Evolutionary conservation across 2,329 filamentous ascomycete genomes (phyloP).

Genomic region (Exophiala spinifera): DNA sequence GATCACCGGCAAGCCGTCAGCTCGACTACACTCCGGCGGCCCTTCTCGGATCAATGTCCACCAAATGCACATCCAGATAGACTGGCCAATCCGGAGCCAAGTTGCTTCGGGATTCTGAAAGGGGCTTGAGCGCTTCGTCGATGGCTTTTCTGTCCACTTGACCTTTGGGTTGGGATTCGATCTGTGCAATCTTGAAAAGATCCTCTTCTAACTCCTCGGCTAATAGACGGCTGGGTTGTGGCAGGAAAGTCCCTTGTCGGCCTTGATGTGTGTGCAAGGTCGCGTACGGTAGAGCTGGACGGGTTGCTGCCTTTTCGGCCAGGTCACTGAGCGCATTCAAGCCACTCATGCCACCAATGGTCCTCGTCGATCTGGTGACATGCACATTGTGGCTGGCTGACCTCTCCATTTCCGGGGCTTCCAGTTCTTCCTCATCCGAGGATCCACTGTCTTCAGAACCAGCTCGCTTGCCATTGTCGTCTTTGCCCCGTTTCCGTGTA

Average conservation of each 20-base stretch:
- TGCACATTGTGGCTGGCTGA: slow-evolving; percentile 56
- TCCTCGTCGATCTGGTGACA: slow-evolving; percentile 54
- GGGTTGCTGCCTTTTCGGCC: slow-evolving; percentile 48
- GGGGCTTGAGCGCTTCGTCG: slow-evolving; percentile 33
- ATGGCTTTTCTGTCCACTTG: slow-evolving; percentile 44
- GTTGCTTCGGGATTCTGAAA: slow-evolving; percentile 31
- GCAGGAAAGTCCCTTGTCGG: slow-evolving; percentile 38
- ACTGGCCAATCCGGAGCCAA: slow-evolving; percentile 46
- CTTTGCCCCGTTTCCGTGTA: slow-evolving; percentile 37
- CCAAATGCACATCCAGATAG: slow-evolving; percentile 43
- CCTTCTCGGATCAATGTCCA: slow-evolving; percentile 33
- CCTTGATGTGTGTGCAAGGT: slow-evolving; percentile 46
- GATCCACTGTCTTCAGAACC: slow-evolving; percentile 42
- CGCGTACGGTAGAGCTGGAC: slow-evolving; percentile 46
- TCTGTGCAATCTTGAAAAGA: slow-evolving; percentile 40
- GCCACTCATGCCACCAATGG: slow-evolving; percentile 48
- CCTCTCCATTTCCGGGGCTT: slow-evolving; percentile 58
- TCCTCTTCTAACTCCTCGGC: slow-evolving; percentile 49
- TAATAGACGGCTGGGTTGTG: slow-evolving; percentile 43
- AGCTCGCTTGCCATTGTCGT: slow-evolving; percentile 38
- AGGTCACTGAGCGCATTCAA: slow-evolving; percentile 57
- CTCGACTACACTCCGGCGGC: slow-evolving; percentile 8
- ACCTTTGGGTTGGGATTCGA: slow-evolving; percentile 38
- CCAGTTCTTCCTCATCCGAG: slow-evolving; percentile 41
- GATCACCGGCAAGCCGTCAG: neutral